Evolutionary conservation across 345 rosid species (phyloP).

Genomic region (Aurinia saxatilis): DNA sequence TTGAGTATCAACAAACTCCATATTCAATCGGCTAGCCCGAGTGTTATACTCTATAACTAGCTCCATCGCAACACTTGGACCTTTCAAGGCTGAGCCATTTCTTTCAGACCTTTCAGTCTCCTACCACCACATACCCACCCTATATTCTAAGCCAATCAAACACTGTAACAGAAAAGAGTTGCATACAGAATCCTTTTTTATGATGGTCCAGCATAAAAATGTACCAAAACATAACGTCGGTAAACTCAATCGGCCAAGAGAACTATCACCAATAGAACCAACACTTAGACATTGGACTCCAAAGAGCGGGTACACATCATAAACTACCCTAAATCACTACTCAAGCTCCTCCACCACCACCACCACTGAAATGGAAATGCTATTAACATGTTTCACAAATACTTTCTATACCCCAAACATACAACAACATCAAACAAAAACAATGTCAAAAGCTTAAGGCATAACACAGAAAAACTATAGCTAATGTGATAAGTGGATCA

Average conservation of each 20-base stretch:
- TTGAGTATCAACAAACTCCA: no score
- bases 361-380: no score
- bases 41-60: constrained; percentile 32
- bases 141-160: not conserved
- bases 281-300: no score
- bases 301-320: no score
- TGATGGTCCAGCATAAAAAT: not conserved
- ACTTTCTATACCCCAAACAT: no score
- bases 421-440: not conserved
- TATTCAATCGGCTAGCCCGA: constrained; percentile 60
- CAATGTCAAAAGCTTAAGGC: not conserved
- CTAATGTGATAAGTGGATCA: constrained; percentile 31
- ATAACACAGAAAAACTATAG: no score
- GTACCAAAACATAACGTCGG: not conserved
- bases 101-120: not conserved
- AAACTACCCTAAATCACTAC: no score
- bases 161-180: not conserved
- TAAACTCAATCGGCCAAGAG: no score
- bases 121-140: not conserved
- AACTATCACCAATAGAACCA: no score
- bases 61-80: constrained; percentile 83
- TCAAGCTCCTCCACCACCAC: no score
- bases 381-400: no score
- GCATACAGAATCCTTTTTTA: not conserved
- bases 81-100: constrained; percentile 74